These are phyloP conservation scores for Crithidia fasciculata DNA, from an alignment of 208 protist genomes.

Conservation along the genomic window DNA sequence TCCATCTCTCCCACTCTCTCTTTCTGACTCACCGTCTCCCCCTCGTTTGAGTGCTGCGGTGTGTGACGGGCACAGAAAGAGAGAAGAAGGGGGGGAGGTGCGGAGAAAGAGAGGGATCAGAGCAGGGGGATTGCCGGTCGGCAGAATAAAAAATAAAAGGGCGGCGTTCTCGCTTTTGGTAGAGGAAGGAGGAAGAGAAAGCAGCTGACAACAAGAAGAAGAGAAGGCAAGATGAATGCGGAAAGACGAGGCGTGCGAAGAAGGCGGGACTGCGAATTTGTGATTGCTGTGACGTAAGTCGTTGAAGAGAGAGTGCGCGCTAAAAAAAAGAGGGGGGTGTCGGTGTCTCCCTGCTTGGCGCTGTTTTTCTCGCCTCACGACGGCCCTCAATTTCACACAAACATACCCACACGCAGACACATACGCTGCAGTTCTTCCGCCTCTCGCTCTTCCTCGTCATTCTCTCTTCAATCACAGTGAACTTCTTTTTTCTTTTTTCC, in stretches of 20 bases:
- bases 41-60: not conserved
- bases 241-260: slow-evolving; percentile 11
- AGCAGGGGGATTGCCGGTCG: not conserved
- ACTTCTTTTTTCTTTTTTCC: not conserved
- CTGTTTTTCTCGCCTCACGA: not conserved
- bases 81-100: not conserved
- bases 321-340: not conserved
- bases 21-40: not conserved
- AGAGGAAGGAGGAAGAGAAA: slow-evolving; percentile 11
- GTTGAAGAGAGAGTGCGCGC: not conserved
- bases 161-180: not conserved
- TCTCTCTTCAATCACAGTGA: not conserved
- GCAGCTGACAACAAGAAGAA: not conserved
- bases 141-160: not conserved
- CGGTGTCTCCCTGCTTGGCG: not conserved
- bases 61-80: not conserved
- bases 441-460: not conserved
- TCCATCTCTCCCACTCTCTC: slow-evolving; percentile 29
- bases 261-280: not conserved
- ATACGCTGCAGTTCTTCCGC: not conserved
- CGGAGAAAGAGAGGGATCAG: slow-evolving; percentile 8
- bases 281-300: not conserved
- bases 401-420: too few species aligned
- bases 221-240: slow-evolving; percentile 10
- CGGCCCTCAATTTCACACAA: not conserved